A percentile compares a stretch with the other conserved stretches of the same genome.
These are phyloP conservation scores for Schizophyllum commune DNA, from an alignment of 1,284 basidiomycete genomes.

Conservation along the genomic window DNA sequence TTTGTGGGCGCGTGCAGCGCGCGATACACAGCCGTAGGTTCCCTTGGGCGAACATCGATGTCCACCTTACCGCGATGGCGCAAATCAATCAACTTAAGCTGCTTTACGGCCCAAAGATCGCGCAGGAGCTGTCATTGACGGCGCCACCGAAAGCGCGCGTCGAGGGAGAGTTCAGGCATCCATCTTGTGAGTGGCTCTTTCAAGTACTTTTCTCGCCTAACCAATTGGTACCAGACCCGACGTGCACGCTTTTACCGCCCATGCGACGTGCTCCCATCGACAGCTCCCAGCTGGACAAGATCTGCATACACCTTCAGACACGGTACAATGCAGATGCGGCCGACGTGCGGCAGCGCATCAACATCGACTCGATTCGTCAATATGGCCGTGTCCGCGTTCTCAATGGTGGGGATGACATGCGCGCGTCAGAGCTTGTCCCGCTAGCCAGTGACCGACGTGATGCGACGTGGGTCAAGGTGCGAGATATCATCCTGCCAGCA, in stretches of 20 bases:
- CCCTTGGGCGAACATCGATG: slow-evolving; percentile 22
- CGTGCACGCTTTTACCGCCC: slow-evolving; percentile 10
- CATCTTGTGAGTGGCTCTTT: slow-evolving; percentile 6
- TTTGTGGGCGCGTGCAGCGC: slow-evolving; percentile 20
- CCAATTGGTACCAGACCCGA: slow-evolving; percentile 3
- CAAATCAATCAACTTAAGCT: slow-evolving; percentile 23
- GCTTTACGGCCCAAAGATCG: slow-evolving; percentile 10
- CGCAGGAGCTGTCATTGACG: slow-evolving; percentile 11
- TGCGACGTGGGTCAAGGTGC: slow-evolving; percentile 20
- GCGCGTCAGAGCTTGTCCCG: slow-evolving; percentile 5
- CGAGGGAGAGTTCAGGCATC: slow-evolving; percentile 1
- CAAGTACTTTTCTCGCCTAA: neutral
- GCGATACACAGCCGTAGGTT: slow-evolving; percentile 19
- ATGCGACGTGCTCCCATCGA: neutral
- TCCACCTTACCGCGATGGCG: slow-evolving; percentile 16
- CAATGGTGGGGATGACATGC: slow-evolving; percentile 18
- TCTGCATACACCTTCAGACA: slow-evolving; percentile 2
- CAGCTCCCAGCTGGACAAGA: neutral
- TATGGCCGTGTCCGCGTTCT: slow-evolving; percentile 20
- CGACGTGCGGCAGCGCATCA: slow-evolving; percentile 1
- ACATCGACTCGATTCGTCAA: slow-evolving; percentile 7
- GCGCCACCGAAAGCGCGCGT: neutral
- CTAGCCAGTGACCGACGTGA: slow-evolving; percentile 14
- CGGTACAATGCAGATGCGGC: slow-evolving; percentile 1
- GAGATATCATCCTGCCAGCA: neutral